Percentiles rank a stretch among this genome's conserved stretches.
phyloP scores from a whole-genome alignment of 164 flowering plant genomes.

The Amborella trichopoda region DNA sequence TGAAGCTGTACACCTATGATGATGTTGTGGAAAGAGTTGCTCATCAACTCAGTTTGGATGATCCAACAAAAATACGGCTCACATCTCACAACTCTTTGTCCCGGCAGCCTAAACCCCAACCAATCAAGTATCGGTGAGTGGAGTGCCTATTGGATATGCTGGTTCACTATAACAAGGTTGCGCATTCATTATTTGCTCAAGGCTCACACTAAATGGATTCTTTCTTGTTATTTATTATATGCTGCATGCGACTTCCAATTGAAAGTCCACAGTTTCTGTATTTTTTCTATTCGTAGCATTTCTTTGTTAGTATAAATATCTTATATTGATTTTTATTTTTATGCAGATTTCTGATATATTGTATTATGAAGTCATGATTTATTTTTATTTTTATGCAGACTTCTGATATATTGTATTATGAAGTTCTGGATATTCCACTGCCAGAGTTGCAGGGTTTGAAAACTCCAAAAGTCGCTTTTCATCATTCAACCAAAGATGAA shows the following conservation, averaged over 20 bases:
- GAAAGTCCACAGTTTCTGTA: background rate
- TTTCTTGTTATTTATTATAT: too few relatives aligned
- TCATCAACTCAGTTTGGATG: conserved; percentile 59
- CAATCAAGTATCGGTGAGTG: conserved; percentile 51
- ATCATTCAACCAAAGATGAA: conserved; percentile 36
- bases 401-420: conserved; percentile 70
- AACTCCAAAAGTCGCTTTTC: conserved; percentile 40
- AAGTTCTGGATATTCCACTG: conserved; percentile 73
- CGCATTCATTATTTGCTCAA: background rate
- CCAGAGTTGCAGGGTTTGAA: conserved; percentile 59
- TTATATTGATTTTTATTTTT: too few relatives aligned
- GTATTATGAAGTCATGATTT: conserved; percentile 72
- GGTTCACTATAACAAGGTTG: conserved; percentile 72
- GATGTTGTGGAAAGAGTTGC: conserved; percentile 80
- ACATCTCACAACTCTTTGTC: conserved; percentile 74
- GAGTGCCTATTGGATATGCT: conserved; percentile 66
- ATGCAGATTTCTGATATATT: conserved; percentile 70
- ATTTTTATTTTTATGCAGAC: conserved; percentile 21
- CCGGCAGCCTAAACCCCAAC: conserved; percentile 62
- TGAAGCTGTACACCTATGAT: conserved; percentile 64
- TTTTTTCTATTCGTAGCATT: background rate
- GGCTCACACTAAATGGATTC: too few relatives aligned
- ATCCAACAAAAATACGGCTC: conserved; percentile 69
- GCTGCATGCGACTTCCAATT: too few relatives aligned
- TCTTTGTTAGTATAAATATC: background rate